These are phyloP conservation scores for Fusarium coffeatum DNA, from an alignment of 2,329 filamentous ascomycete genomes.

Conservation along the genomic window DNA sequence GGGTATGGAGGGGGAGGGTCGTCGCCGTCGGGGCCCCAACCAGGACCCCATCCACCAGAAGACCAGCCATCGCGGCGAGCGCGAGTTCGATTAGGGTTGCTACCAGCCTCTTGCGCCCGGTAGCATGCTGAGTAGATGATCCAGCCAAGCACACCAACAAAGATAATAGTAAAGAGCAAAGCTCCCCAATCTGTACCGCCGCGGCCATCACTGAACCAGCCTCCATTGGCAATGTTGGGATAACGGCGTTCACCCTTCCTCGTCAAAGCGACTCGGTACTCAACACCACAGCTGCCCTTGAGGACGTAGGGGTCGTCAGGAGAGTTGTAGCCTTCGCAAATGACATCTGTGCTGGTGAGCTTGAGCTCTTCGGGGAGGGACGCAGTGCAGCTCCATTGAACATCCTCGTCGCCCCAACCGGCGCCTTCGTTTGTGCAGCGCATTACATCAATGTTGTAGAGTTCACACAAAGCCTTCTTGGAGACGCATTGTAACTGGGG, in stretches of 20 bases:
- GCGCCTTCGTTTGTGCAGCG: constrained; percentile 88
- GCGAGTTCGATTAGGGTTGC: constrained; percentile 27
- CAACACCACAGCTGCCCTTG: constrained; percentile 91
- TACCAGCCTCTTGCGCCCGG: constrained; percentile 12
- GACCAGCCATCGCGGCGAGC: constrained; percentile 48
- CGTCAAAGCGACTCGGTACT: constrained; percentile 85
- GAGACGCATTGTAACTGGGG: constrained; percentile 85
- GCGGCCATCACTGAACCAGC: constrained; percentile 50
- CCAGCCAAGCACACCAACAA: constrained; percentile 68
- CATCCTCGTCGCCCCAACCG: constrained; percentile 81
- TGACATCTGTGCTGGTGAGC: constrained; percentile 87
- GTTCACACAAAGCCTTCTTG: constrained; percentile 69
- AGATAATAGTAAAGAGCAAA: constrained; percentile 70
- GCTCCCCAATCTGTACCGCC: constrained; percentile 51
- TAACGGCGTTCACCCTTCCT: constrained; percentile 78
- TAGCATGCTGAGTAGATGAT: constrained; percentile 69
- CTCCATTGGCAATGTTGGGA: constrained; percentile 63
- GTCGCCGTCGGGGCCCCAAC: constrained; percentile 57
- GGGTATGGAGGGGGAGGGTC: constrained; percentile 64
- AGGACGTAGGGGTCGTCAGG: constrained; percentile 87
- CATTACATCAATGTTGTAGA: constrained; percentile 83
- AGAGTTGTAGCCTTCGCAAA: constrained; percentile 87
- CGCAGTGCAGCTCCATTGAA: constrained; percentile 90
- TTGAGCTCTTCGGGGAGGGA: constrained; percentile 70
- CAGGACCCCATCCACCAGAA: constrained; percentile 53